Base-by-base conservation (phyloP, 495 filamentous ascomycete species). In the Daldinia caldariorum region DNA sequence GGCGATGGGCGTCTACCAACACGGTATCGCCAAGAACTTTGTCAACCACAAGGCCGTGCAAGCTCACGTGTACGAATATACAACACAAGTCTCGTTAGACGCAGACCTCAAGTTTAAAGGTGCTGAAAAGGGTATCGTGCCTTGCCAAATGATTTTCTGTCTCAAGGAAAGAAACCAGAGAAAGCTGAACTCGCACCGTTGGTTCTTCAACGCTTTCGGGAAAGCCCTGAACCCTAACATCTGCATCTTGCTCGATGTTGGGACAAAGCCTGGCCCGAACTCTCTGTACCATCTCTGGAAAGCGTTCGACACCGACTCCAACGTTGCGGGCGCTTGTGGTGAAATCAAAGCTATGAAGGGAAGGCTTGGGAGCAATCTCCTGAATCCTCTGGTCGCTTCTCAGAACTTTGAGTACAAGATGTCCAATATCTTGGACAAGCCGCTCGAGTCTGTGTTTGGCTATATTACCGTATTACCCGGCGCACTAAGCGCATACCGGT, bases 341-440 rank as follows among this genome's bases (percentile, higher is more conserved):
- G 96, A 99, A 82, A 98, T 98, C 79, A 95, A 91, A 77, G 96
- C 96, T 6, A 94, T 94, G 76, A 97, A 96, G 73, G 95, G 95
- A 10, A 92, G 90, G 72, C 88, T 83, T 29, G 92, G 90, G 79
- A 81, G 90, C 14, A 92, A 94, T 20, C 86, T 99, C 20, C 82
- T 99, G 43, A 98, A 98, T 76, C 96, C 96, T 0, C 85, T 99
- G 3, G 94, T 99, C 7, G 96, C 96, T 0, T 94, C 92, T 50
- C 96, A 99, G 78, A 98, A 99, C 74, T 99, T 98, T 72, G 96
- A 99, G 79, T 99, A 99, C 84, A 99, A 99, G 82, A 97, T 98
- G 94, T 97, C 92, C 6, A 99, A 98, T 67, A 99, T 99, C 74
- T 84, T 99, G 29, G 96, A 99, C 76, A 98, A 98, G 79, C 96